Evolutionary conservation across 192 early-diverging fungal genomes (phyloP), one percentile per base, ranked within the genome.

Genomic region (Entophlyctis helioformis): DNA sequence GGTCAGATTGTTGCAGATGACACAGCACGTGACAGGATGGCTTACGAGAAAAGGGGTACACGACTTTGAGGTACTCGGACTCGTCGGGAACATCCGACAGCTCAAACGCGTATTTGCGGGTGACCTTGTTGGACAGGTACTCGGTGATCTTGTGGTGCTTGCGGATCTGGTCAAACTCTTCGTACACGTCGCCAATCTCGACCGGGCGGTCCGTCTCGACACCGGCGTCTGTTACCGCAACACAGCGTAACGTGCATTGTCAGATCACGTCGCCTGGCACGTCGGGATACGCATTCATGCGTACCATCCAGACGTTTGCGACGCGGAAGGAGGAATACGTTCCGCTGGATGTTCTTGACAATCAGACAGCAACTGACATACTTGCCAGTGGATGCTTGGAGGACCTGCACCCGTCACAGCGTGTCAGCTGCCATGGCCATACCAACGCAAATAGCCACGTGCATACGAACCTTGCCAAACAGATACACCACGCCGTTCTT

Each of bases 21-120:
- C n/a, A n/a, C n/a, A n/a, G n/a, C n/a, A n/a, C n/a, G n/a, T n/a
- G n/a, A n/a, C n/a, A n/a, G n/a, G n/a, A n/a, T n/a, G n/a, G n/a
- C 42, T 3, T 24, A 43, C 42, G 36, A 8, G 48, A 46, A 56
- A 78, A 92, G 2, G 69, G 53, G 59, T 97, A 97, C 6, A 74
- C 67, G 0, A 91, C 82, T 54, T 97, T 94, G 19, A 96, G 61
- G 50, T 95, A 97, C 20, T 89, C 73, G 8, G 82, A 60, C 23
- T 83, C 67, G 1, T 72, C 56, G 12, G 96, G 96, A 21, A 99
- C 69, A 3, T 65, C 79, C 1, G 81, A 69, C 4, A 66, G n/a
- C 51, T 96, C 94, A 53, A 99, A 99, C 1, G 91, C 89, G 53
- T 99, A 99, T 37, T 86, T 84, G 19, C 91, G 71, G 20, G 63